A percentile compares a stretch with the other conserved stretches of the same genome.
phyloP scores from a whole-genome alignment of 768 basidiomycete species.

The Macrolepiota dolichaula region DNA sequence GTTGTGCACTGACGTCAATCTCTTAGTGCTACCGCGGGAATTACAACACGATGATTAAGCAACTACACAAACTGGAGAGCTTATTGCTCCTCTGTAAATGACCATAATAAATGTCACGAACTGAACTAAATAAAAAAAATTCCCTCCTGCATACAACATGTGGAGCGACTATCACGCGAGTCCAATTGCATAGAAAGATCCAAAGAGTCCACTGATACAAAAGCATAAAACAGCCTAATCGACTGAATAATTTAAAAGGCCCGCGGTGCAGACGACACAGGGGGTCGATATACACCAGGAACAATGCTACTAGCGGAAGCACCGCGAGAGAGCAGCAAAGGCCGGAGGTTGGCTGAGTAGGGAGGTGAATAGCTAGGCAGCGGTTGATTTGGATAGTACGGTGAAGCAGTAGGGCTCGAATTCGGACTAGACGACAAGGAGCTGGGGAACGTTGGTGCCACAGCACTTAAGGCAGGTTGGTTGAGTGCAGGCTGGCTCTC shows the following conservation, averaged over 20 bases:
- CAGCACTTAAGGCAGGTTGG: slow-evolving; percentile 14
- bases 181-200: not conserved
- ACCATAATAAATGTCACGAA: too few relatives aligned
- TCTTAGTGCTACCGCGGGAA: not conserved
- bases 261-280: not conserved
- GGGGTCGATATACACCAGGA: not conserved
- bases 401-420: not conserved
- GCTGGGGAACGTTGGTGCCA: slow-evolving; percentile 9
- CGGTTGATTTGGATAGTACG: not conserved
- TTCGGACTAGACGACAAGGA: not conserved
- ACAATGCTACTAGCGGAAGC: not conserved
- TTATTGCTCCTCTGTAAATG: too few relatives aligned
- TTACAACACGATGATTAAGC: slow-evolving; percentile 1
- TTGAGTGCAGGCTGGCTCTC: not conserved
- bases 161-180: not conserved
- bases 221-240: not conserved
- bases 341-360: not conserved
- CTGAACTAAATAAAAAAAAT: not conserved
- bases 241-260: not conserved
- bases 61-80: not conserved
- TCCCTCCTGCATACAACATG: not conserved
- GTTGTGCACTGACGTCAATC: slow-evolving; percentile 16
- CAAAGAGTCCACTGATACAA: not conserved
- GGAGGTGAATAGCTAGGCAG: slow-evolving; percentile 1
- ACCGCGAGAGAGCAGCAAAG: slow-evolving; percentile 2